Conservation (phyloP, 805 yeast species). For the Ogataea ramenticola region DNA sequence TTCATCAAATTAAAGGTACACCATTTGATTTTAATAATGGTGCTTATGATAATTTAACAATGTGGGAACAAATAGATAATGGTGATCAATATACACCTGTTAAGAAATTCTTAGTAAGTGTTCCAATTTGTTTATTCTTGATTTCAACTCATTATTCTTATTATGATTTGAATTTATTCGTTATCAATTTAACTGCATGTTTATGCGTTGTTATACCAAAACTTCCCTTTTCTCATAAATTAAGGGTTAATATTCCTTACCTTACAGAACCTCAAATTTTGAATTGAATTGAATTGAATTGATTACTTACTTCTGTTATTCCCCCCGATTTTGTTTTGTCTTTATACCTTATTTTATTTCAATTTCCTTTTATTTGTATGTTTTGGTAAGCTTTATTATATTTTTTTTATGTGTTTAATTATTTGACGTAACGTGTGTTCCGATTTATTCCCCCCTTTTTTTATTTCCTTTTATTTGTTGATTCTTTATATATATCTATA, state of each 20-base stretch:
- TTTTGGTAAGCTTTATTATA: too few relatives aligned
- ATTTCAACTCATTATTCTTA: conserved; percentile 85
- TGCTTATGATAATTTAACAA: conserved; percentile 89
- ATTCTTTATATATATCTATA: too few relatives aligned
- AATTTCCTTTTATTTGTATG: too few relatives aligned
- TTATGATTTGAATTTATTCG: conserved; percentile 72
- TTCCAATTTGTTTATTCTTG: conserved; percentile 84
- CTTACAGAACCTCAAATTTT: conserved; percentile 31
- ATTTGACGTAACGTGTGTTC: neutral
- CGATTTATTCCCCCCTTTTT: neutral
- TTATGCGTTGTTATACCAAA: conserved; percentile 87
- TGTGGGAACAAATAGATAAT: conserved; percentile 93
- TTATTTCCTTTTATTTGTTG: too few relatives aligned
- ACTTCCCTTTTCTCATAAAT: conserved; percentile 73
- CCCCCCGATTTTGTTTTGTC: neutral
- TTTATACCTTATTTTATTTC: neutral
- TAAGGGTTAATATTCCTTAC: conserved; percentile 56
- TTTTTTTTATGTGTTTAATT: neutral
- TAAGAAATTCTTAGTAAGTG: conserved; percentile 84
- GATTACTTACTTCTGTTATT: neutral
- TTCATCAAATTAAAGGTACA: conserved; percentile 92
- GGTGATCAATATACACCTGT: conserved; percentile 98
- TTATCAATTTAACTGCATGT: conserved; percentile 75
- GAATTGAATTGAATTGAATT: conserved; percentile 6
- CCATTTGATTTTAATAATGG: conserved; percentile 97